A percentile compares a stretch with the other conserved stretches of the same genome.
phyloP scores from a whole-genome alignment of 2,329 filamentous ascomycete species.

The Daldinia eschscholtzii region DNA sequence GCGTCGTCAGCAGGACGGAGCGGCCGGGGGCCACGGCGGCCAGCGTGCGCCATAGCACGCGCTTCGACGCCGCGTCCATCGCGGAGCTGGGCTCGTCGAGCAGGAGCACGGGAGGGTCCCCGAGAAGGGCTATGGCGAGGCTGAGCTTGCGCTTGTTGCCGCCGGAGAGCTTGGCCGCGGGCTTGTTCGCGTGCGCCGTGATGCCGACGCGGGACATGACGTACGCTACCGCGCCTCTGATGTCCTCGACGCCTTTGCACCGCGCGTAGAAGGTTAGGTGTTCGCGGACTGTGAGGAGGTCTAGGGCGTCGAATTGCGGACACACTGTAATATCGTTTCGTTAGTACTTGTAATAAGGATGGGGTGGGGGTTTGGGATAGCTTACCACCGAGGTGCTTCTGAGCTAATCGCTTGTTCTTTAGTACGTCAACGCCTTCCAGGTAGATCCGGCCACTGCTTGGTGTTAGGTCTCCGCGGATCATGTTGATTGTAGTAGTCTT shows the following conservation, averaged over 20 bases:
- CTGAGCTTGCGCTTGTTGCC: constrained; percentile 83
- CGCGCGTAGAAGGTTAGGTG: constrained; percentile 80
- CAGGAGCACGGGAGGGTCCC: constrained; percentile 78
- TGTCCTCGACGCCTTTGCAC: constrained; percentile 73
- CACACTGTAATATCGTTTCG: constrained; percentile 63
- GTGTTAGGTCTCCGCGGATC: constrained; percentile 79
- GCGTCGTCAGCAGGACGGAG: constrained; percentile 78
- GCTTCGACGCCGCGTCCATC: constrained; percentile 77
- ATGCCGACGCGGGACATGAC: constrained; percentile 77
- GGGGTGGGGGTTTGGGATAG: background rate
- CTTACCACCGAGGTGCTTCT: constrained; percentile 69
- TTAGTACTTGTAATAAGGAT: constrained; percentile 11
- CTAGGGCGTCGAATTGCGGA: constrained; percentile 79
- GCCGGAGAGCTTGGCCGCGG: constrained; percentile 77
- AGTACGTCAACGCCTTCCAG: constrained; percentile 76
- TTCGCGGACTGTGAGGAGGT: constrained; percentile 79
- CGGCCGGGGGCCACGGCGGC: constrained; percentile 74
- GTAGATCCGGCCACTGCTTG: constrained; percentile 73
- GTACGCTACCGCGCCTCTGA: constrained; percentile 72
- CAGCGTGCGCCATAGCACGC: constrained; percentile 81
- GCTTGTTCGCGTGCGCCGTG: constrained; percentile 69
- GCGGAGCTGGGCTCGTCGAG: constrained; percentile 84
- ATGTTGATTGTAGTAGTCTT: constrained; percentile 80
- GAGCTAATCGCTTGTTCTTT: constrained; percentile 71
- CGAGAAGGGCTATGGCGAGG: constrained; percentile 80